phyloP scores from a whole-genome alignment of 2,329 filamentous ascomycete genomes.

The Alternaria alternata region DNA sequence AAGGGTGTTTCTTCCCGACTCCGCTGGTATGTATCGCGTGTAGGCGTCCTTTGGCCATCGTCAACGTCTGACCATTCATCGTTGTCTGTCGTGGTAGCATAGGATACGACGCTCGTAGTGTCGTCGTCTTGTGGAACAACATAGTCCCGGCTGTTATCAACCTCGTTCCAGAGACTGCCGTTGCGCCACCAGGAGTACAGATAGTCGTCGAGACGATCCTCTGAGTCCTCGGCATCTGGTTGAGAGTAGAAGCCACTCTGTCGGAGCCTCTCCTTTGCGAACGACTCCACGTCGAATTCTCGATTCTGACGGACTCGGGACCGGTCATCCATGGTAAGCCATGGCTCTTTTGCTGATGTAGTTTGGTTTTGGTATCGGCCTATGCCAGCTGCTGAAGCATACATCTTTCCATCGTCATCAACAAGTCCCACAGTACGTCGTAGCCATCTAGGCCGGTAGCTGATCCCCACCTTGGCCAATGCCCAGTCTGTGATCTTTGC shows the following conservation, averaged over 20 bases:
- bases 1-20: conserved; percentile 65
- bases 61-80: conserved; percentile 50
- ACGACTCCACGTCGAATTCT: conserved; percentile 78
- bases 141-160: conserved; percentile 84
- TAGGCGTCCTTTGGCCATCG: conserved; percentile 74
- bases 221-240: conserved; percentile 52
- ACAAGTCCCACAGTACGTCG: conserved; percentile 56
- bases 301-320: conserved; percentile 29
- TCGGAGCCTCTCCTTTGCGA: conserved; percentile 71
- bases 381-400: conserved; percentile 7
- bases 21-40: conserved; percentile 65
- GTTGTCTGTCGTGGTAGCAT: conserved; percentile 60
- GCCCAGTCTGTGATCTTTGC: conserved; percentile 64
- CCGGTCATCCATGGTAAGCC: conserved; percentile 38
- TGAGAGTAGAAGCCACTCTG: conserved; percentile 42
- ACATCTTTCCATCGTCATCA: conserved; percentile 34
- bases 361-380: conserved; percentile 4
- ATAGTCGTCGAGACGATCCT: conserved; percentile 74
- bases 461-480: conserved; percentile 68
- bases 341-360: conserved; percentile 26
- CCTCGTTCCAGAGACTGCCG: conserved; percentile 84
- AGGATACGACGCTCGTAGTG: conserved; percentile 81
- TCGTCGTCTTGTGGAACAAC: conserved; percentile 72
- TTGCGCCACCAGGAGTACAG: conserved; percentile 86
- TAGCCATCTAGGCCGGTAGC: conserved; percentile 70